These are phyloP conservation scores for Pythium phragmitis DNA, from an alignment of 352 stramenopile genomes.

Conservation along the genomic window DNA sequence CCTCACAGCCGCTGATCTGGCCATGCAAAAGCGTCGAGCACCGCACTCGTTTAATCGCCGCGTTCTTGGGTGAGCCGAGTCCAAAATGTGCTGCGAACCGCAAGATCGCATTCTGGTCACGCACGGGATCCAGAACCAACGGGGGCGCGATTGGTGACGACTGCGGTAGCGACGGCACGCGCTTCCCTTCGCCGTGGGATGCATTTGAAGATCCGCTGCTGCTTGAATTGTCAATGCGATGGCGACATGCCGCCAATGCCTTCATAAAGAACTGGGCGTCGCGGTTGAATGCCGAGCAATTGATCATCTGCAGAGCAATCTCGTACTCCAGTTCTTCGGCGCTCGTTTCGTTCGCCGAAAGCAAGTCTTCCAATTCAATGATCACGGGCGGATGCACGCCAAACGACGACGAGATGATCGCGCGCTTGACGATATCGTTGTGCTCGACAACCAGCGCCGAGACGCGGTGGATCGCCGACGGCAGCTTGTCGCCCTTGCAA, in stretches of 20 bases:
- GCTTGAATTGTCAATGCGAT: constrained; percentile 28
- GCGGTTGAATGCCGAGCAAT: constrained; percentile 31
- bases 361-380: constrained; percentile 42
- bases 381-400: constrained; percentile 40
- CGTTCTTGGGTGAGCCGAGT: constrained; percentile 30
- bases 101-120: constrained; percentile 46
- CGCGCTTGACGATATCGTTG: constrained; percentile 40
- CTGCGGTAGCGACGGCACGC: constrained; percentile 34
- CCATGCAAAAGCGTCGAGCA: constrained; percentile 45
- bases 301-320: constrained; percentile 44
- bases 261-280: constrained; percentile 44
- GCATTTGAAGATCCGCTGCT: background rate
- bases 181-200: constrained; percentile 4
- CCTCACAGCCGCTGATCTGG: constrained; percentile 48
- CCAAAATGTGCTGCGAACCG: constrained; percentile 49
- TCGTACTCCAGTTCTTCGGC: constrained; percentile 48
- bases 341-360: constrained; percentile 41
- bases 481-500: constrained; percentile 38
- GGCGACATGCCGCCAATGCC: constrained; percentile 42
- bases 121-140: constrained; percentile 40
- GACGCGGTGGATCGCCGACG: constrained; percentile 35
- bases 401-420: constrained; percentile 44
- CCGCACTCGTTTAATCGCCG: constrained; percentile 31
- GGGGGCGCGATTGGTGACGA: constrained; percentile 43
- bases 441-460: constrained; percentile 51